These are phyloP conservation scores for Podaxis pistillaris DNA, from an alignment of 768 basidiomycete species.

Conservation along the genomic window DNA sequence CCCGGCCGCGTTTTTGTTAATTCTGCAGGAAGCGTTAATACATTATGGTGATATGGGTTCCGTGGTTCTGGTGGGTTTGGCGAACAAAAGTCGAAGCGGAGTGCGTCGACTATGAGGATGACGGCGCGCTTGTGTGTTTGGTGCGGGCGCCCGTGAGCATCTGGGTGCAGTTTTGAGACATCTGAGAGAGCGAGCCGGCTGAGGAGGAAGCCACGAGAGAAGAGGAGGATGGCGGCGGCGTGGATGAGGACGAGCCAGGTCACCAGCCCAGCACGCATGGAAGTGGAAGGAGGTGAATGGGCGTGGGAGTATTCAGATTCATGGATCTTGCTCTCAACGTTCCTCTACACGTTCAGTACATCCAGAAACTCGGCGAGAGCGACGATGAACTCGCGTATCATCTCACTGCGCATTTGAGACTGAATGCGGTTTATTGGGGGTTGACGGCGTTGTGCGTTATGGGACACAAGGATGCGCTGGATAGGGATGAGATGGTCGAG, in stretches of 20 bases:
- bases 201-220: constrained; percentile 89
- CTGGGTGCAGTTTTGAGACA: constrained; percentile 38
- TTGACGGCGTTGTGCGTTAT: constrained; percentile 84
- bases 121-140: constrained; percentile 80
- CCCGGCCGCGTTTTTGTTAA: constrained; percentile 62
- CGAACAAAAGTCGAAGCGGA: constrained; percentile 92
- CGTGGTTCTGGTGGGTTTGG: constrained; percentile 60
- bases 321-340: constrained; percentile 20
- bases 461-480: constrained; percentile 73
- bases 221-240: constrained; percentile 79
- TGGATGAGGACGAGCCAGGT: constrained; percentile 66
- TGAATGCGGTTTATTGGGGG: constrained; percentile 98
- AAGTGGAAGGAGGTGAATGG: neutral
- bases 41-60: constrained; percentile 76
- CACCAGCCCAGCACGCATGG: constrained; percentile 29
- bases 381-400: constrained; percentile 87
- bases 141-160: constrained; percentile 42
- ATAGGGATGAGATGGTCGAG: constrained; percentile 78
- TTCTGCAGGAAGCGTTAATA: constrained; percentile 75
- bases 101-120: constrained; percentile 84
- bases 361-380: constrained; percentile 75
- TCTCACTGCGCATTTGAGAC: constrained; percentile 86
- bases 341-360: constrained; percentile 71
- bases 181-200: constrained; percentile 71
- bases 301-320: constrained; percentile 3